These are phyloP conservation scores for Claviceps spartinae DNA, from an alignment of 2,329 filamentous ascomycete genomes.

Conservation along the genomic window DNA sequence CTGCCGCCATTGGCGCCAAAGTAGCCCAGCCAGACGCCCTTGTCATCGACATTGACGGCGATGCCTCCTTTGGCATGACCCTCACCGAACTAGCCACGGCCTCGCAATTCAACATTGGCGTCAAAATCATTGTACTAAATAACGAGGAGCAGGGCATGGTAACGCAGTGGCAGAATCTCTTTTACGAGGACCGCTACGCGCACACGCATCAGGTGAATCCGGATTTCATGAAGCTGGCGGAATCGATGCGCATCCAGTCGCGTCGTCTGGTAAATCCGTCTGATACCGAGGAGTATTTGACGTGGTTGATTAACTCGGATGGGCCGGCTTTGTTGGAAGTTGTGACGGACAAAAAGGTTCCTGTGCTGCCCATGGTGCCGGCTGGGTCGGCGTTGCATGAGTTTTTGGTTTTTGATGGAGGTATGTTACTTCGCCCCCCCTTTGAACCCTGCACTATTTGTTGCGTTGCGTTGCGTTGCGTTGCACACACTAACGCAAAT, in stretches of 20 bases:
- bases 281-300: constrained; percentile 63
- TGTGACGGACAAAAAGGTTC: constrained; percentile 80
- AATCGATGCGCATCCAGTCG: constrained; percentile 79
- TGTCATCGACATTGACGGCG: constrained; percentile 90
- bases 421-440: constrained; percentile 11
- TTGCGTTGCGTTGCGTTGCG: too few relatives aligned
- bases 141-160: constrained; percentile 99
- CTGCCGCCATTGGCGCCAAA: constrained; percentile 88
- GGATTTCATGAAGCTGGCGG: constrained; percentile 85
- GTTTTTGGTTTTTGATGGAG: constrained; percentile 46
- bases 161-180: constrained; percentile 95
- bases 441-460: too few relatives aligned
- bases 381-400: constrained; percentile 78
- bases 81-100: constrained; percentile 87
- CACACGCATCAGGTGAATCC: constrained; percentile 93
- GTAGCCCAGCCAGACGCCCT: constrained; percentile 60
- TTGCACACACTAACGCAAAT: background rate
- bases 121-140: constrained; percentile 89
- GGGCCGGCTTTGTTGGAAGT: constrained; percentile 92
- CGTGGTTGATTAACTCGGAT: constrained; percentile 79
- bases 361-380: constrained; percentile 96
- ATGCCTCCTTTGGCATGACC: constrained; percentile 98
- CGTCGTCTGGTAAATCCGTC: constrained; percentile 58
- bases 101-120: constrained; percentile 86
- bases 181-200: constrained; percentile 85